These are phyloP conservation scores for Mycena metata DNA, from an alignment of 768 basidiomycete genomes.

Conservation along the genomic window DNA sequence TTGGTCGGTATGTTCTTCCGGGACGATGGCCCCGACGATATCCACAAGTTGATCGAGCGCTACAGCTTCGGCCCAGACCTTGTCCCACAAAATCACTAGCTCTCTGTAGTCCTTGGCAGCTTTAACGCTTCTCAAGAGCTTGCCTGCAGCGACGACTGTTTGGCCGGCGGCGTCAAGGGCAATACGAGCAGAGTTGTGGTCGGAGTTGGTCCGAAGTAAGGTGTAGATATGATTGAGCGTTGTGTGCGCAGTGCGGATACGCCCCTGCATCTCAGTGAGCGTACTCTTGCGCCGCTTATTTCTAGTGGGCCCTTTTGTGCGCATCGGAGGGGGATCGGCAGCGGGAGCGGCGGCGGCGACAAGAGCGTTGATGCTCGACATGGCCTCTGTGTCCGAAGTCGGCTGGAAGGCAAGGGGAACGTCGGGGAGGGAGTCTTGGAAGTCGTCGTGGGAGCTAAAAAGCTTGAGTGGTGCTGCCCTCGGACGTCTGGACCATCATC, in stretches of 20 bases:
- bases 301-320: constrained; percentile 21
- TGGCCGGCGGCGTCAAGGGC: constrained; percentile 28
- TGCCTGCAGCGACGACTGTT: constrained; percentile 27
- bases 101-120: constrained; percentile 23
- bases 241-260: constrained; percentile 22
- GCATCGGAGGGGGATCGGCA: neutral
- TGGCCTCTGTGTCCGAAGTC: constrained; percentile 18
- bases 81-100: constrained; percentile 23
- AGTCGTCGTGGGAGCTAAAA: constrained; percentile 31
- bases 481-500: constrained; percentile 27
- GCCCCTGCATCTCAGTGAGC: constrained; percentile 22
- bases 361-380: constrained; percentile 21
- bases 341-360: constrained; percentile 3
- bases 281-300: constrained; percentile 27
- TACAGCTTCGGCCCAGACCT: constrained; percentile 26
- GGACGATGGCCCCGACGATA: constrained; percentile 26
- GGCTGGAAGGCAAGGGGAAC: constrained; percentile 7
- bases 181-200: constrained; percentile 25
- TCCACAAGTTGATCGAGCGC: constrained; percentile 30
- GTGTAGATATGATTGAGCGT: constrained; percentile 19
- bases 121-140: constrained; percentile 27
- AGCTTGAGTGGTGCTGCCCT: constrained; percentile 33
- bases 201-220: constrained; percentile 22
- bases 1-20: constrained; percentile 13
- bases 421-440: constrained; percentile 24